Base-by-base conservation (phyloP, 2,329 filamentous ascomycete genomes). In the Aspergillus amoenus region DNA sequence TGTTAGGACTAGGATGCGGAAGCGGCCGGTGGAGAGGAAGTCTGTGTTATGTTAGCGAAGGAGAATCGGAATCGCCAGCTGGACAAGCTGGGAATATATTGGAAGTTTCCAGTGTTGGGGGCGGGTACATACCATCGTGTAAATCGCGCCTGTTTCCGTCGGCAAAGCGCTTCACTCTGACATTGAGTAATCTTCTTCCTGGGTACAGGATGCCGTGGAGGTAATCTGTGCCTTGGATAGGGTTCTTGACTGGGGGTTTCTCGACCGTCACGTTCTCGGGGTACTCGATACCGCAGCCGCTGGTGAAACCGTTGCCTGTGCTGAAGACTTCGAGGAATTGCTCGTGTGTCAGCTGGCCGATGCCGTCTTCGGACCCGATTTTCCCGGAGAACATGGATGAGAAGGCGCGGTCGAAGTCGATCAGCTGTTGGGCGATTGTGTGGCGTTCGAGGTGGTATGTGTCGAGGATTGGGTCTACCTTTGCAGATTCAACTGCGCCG, bases 341-440 rank as follows among this genome's bases (percentile, higher is more conserved):
- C 3, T 73, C 68, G 34, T 73, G 69, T 1, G 69, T 70, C 9
- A 76, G 56, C 18, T 61, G 61, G 3, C 64, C 63, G 22, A 68
- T 63, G 43, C 45, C 45, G 30, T 70, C 62, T 3, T 64, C 60
- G 2, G 58, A 46, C 4, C 67, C 65, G 24, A 76, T 72, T 58
- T 73, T 73, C n/a, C 73, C 72, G 0, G 73, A 74, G 57, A 76
- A 76, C 68, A 76, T 71, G 17, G 69, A 71, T 0, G 75, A 75
- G 37, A 76, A 74, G 5, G 64, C 65, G 15, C 69, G 70, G 56
- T 78, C 76, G 34, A 76, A 76, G 15, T 71, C 69, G 27, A 77
- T 75, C 0, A 77, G 64, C 49, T 76, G 62, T 21, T 72, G 66
- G 6, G 74, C 74, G 18, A 76, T 69, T 1, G 66, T 71, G 43